Base-by-base conservation (phyloP, 2,329 filamentous ascomycete genomes). In the Proliferodiscus dingleyae region DNA sequence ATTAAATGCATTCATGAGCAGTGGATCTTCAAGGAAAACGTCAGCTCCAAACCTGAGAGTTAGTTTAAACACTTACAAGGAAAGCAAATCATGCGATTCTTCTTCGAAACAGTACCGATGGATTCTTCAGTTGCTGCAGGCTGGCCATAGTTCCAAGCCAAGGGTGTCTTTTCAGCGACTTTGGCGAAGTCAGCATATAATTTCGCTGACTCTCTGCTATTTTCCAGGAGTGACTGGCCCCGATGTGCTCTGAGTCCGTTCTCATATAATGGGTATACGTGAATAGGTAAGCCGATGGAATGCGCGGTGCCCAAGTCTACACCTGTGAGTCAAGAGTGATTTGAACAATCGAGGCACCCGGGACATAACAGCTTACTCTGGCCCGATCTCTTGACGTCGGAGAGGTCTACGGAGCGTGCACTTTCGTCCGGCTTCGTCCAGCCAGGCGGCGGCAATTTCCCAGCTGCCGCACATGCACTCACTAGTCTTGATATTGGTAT, bases 1-100 rank as follows among this genome's bases (percentile, higher is more conserved):
- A 53, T 85, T 86, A 64, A 85, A 85, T 0, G 82, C 81, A 56
- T 86, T 86, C 81, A 85, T 85, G 8, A 85, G 63, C 0, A 86
- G 65, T 0, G 81, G 80, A 63, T 85, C 80, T 85, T 6, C 6
- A 26, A 6, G 11, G 15, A 9, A 38, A 2, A 1, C 18, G 3
- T 4, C 5, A 4, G 15, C 18, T n/a, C 18, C n/a, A 5, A 37
- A n/a, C 36, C 42, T 61, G 49, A 61, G 52, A 15, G n/a, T 18
- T 2, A 3, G 6, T 19, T 18, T 41, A 5, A 36, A 5, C 4
- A 63, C 73, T 43, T 61, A 83, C 81, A 86, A 11, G 83, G 82
- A 39, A 72, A 76, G 58, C 80, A 85, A 43, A 87, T 85, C 75
- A 85, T 81, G 15, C 82, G 68, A 54, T 85, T 86, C 52, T 68